Conservation (phyloP, 2,329 filamentous ascomycete species). For the Mycosphaerella sp. region DNA sequence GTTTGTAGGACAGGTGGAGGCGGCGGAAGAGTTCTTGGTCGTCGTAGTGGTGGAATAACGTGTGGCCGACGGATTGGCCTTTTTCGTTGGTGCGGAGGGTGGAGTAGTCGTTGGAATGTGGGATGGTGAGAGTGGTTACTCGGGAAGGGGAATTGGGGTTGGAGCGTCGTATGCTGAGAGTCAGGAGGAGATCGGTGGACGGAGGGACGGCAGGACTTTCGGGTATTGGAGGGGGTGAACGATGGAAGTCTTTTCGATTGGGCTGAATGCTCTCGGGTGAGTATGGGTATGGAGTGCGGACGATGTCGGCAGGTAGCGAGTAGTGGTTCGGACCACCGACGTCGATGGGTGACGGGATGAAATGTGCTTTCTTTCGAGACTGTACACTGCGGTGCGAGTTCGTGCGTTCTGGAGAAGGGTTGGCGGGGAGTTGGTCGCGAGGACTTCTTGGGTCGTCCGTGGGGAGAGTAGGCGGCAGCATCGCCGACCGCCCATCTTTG, state of each 20-base stretch:
- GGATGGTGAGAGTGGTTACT: slow-evolving; percentile 28
- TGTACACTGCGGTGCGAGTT: slow-evolving; percentile 15
- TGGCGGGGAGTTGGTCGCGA: slow-evolving; percentile 11
- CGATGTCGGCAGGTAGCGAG: slow-evolving; percentile 26
- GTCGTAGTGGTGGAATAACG: slow-evolving; percentile 27
- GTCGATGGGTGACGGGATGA: slow-evolving; percentile 33
- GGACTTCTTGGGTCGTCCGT: slow-evolving; percentile 25
- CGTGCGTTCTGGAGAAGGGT: slow-evolving; percentile 6
- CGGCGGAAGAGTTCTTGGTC: slow-evolving; percentile 32
- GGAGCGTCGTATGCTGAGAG: slow-evolving; percentile 28
- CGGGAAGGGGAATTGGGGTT: slow-evolving; percentile 22
- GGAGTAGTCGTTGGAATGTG: slow-evolving; percentile 26
- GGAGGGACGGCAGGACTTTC: slow-evolving; percentile 5
- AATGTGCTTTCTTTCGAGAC: slow-evolving; percentile 28
- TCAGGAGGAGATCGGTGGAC: slow-evolving; percentile 28
- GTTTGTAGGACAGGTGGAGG: slow-evolving; percentile 25
- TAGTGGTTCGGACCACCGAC: slow-evolving; percentile 17
- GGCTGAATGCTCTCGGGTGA: slow-evolving; percentile 7
- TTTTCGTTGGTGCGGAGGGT: slow-evolving; percentile 20
- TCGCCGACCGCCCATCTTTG: slow-evolving; percentile 17
- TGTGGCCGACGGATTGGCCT: slow-evolving; percentile 7
- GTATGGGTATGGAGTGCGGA: slow-evolving; percentile 33
- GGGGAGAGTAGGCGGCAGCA: slow-evolving; percentile 21
- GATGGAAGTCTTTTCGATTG: slow-evolving; percentile 25
- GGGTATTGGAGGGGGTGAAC: slow-evolving; percentile 11